phyloP scores from a whole-genome alignment of 805 yeast species.

The Wickerhamiella alocasiicola region DNA sequence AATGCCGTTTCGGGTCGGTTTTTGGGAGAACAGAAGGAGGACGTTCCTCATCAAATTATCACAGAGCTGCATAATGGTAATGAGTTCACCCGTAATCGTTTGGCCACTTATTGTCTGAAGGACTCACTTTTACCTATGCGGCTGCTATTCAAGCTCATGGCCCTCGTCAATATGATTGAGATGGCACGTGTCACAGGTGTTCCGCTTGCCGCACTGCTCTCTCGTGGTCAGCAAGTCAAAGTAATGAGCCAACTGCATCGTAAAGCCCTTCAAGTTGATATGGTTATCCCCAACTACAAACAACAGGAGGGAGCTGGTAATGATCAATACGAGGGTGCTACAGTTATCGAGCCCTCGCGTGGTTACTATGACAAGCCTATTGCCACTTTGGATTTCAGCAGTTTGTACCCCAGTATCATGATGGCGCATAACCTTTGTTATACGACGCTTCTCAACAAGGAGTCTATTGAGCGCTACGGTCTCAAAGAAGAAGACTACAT shows the following conservation, averaged over 20 bases:
- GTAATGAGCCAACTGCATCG: constrained; percentile 91
- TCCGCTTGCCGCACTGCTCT: constrained; percentile 75
- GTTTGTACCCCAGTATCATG: constrained; percentile 95
- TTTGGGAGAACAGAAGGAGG: constrained; percentile 91
- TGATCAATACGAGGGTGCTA: constrained; percentile 96
- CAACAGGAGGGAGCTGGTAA: constrained; percentile 67
- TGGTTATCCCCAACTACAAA: constrained; percentile 83
- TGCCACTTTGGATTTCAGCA: constrained; percentile 95
- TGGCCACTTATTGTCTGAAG: constrained; percentile 93
- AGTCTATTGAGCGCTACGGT: constrained; percentile 50
- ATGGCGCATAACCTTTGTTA: constrained; percentile 98
- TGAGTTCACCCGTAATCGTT: constrained; percentile 80
- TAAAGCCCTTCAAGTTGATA: constrained; percentile 74
- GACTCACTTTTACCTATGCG: constrained; percentile 90
- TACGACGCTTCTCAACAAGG: constrained; percentile 62
- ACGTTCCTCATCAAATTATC: constrained; percentile 93
- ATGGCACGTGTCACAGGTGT: constrained; percentile 99
- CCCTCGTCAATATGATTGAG: constrained; percentile 91
- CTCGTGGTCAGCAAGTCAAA: constrained; percentile 96
- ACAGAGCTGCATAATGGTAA: constrained; percentile 89
- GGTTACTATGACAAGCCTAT: constrained; percentile 96
- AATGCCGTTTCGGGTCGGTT: constrained; percentile 93
- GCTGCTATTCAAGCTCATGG: constrained; percentile 84
- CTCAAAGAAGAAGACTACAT: constrained; percentile 70
- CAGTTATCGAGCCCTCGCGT: constrained; percentile 91